These are phyloP conservation scores for Detonula confervacea DNA, from an alignment of 352 stramenopile species.

Conservation along the genomic window DNA sequence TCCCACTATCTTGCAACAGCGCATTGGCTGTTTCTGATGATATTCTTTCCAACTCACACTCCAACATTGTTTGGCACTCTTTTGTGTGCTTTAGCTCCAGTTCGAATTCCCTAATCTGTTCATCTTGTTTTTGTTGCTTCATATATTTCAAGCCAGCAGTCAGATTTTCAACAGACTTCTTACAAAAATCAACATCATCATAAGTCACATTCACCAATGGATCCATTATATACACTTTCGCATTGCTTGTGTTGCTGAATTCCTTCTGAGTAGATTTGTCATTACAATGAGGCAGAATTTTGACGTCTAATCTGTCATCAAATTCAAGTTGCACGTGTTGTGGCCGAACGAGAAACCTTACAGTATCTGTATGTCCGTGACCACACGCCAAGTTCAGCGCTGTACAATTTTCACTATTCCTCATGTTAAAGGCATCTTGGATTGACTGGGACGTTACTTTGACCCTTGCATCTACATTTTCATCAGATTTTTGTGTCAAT, in stretches of 20 bases:
- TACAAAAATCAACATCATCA: slow-evolving; percentile 44
- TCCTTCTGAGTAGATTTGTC: slow-evolving; percentile 3
- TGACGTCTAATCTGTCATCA: too few relatives aligned
- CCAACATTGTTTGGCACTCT: slow-evolving; percentile 49
- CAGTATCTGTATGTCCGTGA: slow-evolving; percentile 51
- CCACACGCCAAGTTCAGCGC: slow-evolving; percentile 62
- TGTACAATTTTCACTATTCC: slow-evolving; percentile 54
- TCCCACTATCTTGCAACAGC: slow-evolving; percentile 24
- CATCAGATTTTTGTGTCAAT: neutral
- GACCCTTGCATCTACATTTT: slow-evolving; percentile 11
- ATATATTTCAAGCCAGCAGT: slow-evolving; percentile 33
- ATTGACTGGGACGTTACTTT: slow-evolving; percentile 32
- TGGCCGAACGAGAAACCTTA: slow-evolving; percentile 48
- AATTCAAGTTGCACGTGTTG: slow-evolving; percentile 8
- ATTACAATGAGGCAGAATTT: too few relatives aligned
- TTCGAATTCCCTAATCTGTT: slow-evolving; percentile 27
- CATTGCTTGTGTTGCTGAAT: neutral
- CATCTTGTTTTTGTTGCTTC: slow-evolving; percentile 14
- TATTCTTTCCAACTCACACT: slow-evolving; percentile 37
- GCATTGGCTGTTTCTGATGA: slow-evolving; percentile 22
- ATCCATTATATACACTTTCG: slow-evolving; percentile 17
- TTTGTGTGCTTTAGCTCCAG: slow-evolving; percentile 25
- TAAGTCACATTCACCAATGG: slow-evolving; percentile 30
- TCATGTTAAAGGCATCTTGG: slow-evolving; percentile 35
- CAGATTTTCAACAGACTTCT: slow-evolving; percentile 40